Evolutionary conservation across 805 yeast species (phyloP).

Genomic region (Scheffersomyces stipitis): DNA sequence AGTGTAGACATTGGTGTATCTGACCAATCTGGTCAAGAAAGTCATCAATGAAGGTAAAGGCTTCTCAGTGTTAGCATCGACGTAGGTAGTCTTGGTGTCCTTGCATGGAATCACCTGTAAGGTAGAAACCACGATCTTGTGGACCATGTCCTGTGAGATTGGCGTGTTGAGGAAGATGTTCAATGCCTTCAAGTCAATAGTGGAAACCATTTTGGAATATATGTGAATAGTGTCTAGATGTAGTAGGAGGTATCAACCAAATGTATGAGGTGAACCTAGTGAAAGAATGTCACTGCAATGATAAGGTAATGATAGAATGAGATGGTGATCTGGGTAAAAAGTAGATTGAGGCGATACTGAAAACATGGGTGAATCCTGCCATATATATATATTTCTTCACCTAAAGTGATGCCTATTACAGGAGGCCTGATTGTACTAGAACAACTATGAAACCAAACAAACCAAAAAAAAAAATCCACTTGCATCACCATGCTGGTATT

Average conservation of each 20-base stretch:
- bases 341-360: too few relatives aligned
- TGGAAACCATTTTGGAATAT: slow-evolving; percentile 18
- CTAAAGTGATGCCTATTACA: too few relatives aligned
- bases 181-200: slow-evolving; percentile 51
- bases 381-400: too few relatives aligned
- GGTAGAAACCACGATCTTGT: slow-evolving; percentile 63
- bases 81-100: slow-evolving; percentile 32
- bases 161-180: slow-evolving; percentile 61
- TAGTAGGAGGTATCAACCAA: too few relatives aligned
- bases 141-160: slow-evolving; percentile 73
- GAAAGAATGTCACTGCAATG: too few relatives aligned
- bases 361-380: too few relatives aligned
- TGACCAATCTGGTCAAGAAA: slow-evolving; percentile 67
- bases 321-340: too few relatives aligned
- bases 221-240: too few relatives aligned
- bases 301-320: too few relatives aligned
- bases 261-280: too few relatives aligned
- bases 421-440: slow-evolving; percentile 57
- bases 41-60: slow-evolving; percentile 70
- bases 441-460: slow-evolving; percentile 63
- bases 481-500: slow-evolving; percentile 91
- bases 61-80: slow-evolving; percentile 26
- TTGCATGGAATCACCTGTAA: slow-evolving; percentile 67
- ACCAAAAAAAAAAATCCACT: slow-evolving; percentile 82
- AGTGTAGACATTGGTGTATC: slow-evolving; percentile 76